A percentile compares a stretch with the other conserved stretches of the same genome.
Evolutionary conservation across 2,329 filamentous ascomycete genomes (phyloP).

Genomic region (Aspergillus aculeatus): DNA sequence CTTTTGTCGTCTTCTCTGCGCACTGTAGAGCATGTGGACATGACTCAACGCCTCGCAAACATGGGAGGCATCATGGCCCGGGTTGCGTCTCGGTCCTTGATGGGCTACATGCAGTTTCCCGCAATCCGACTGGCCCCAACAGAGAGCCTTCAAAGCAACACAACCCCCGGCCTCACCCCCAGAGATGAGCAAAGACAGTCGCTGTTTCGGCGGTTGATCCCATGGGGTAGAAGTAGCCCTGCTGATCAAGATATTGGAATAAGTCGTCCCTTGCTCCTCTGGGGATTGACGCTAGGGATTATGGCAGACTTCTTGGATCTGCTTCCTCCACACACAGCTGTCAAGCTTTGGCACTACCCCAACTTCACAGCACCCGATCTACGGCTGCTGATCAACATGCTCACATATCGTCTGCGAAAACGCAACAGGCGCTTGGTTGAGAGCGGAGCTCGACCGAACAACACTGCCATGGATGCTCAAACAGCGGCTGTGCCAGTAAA

Average conservation of each 20-base stretch:
- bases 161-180: constrained; percentile 51
- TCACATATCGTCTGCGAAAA: constrained; percentile 59
- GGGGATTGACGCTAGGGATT: constrained; percentile 68
- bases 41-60: constrained; percentile 60
- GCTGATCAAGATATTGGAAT: constrained; percentile 30
- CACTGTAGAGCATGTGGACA: constrained; percentile 63
- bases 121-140: constrained; percentile 63
- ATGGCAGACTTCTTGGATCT: constrained; percentile 67
- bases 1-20: constrained; percentile 61
- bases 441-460: constrained; percentile 30
- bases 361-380: constrained; percentile 66
- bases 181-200: constrained; percentile 27
- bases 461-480: constrained; percentile 34
- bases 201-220: constrained; percentile 26
- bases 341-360: constrained; percentile 65
- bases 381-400: constrained; percentile 57
- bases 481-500: constrained; percentile 33
- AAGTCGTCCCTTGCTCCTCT: constrained; percentile 58
- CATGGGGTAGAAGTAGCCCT: constrained; percentile 31
- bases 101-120: constrained; percentile 68
- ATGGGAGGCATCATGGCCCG: constrained; percentile 56
- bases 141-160: constrained; percentile 58
- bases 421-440: constrained; percentile 46
- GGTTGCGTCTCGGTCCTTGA: constrained; percentile 54
- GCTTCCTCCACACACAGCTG: constrained; percentile 61